Evolutionary conservation across 176 grass and related monocot species (phyloP).

Genomic region (Musa acuminata): DNA sequence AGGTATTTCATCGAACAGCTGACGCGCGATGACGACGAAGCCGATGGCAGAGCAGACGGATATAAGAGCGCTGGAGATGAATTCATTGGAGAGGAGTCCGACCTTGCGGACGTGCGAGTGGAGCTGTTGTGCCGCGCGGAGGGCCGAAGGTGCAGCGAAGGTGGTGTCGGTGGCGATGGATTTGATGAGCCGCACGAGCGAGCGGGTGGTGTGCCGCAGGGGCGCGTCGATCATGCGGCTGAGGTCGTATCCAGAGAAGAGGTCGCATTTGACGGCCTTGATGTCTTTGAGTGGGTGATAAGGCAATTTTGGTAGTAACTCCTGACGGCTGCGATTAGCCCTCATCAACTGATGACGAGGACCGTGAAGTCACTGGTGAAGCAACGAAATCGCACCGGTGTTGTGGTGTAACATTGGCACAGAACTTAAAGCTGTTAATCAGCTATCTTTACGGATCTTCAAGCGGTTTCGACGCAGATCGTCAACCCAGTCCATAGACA

Average conservation of each 20-base stretch:
- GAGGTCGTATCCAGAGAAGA: not conserved
- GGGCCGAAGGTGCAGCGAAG: constrained; percentile 17
- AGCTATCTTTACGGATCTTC: no score
- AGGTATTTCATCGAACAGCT: constrained; percentile 57
- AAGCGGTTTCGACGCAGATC: no score
- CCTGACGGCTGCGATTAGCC: no score
- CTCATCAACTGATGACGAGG: no score
- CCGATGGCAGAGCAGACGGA: constrained; percentile 2
- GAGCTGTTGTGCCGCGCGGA: constrained; percentile 24
- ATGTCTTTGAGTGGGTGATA: no score
- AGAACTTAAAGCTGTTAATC: no score
- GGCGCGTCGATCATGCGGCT: constrained; percentile 18
- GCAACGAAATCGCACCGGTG: no score
- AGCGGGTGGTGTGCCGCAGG: constrained; percentile 24
- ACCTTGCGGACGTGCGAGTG: constrained; percentile 41
- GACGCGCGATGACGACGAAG: constrained; percentile 17
- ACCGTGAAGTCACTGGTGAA: no score
- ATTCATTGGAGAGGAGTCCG: constrained; percentile 32
- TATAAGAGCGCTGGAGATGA: constrained; percentile 48
- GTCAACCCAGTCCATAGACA: no score
- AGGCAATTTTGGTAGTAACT: no score
- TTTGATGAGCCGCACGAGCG: constrained; percentile 44
- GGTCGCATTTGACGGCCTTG: no score
- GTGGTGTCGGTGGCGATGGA: constrained; percentile 19
- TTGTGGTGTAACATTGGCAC: no score